These are phyloP conservation scores for Penicillium canariense DNA, from an alignment of 495 filamentous ascomycete genomes.

Conservation along the genomic window DNA sequence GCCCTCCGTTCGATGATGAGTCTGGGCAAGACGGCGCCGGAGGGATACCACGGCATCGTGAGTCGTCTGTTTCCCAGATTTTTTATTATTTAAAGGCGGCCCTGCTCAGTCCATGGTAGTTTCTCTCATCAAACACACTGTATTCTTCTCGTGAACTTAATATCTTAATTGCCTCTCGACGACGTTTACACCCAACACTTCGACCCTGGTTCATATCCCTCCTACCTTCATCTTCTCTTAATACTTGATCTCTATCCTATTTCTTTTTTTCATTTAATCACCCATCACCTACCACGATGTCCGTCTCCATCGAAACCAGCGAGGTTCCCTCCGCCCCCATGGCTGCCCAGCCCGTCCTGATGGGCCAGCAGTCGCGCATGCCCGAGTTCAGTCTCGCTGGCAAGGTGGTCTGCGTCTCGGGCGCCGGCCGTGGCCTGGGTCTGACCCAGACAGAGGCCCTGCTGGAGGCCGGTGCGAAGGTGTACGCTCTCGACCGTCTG, in stretches of 20 bases:
- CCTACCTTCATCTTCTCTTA: background rate
- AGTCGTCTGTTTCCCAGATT: background rate
- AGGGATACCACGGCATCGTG: background rate
- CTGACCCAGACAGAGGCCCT: slow-evolving; percentile 76
- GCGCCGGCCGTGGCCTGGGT: slow-evolving; percentile 75
- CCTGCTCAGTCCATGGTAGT: slow-evolving; percentile 2
- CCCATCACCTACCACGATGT: slow-evolving; percentile 29
- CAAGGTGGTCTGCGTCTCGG: slow-evolving; percentile 76
- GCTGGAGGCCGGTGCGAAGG: slow-evolving; percentile 76
- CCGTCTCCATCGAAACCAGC: slow-evolving; percentile 42
- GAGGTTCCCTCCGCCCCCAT: slow-evolving; percentile 26
- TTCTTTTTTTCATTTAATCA: background rate
- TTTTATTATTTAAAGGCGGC: slow-evolving; percentile 8
- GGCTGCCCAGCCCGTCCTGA: slow-evolving; percentile 22
- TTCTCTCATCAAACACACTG: background rate
- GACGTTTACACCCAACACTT: no score
- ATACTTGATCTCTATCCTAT: background rate
- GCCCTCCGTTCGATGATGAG: no score
- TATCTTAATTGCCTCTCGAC: slow-evolving; percentile 3
- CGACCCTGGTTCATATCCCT: background rate
- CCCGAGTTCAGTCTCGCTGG: slow-evolving; percentile 77
- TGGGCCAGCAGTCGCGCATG: slow-evolving; percentile 49
- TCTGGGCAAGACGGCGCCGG: background rate
- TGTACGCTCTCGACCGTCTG: slow-evolving; percentile 47
- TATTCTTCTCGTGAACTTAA: slow-evolving; percentile 3